Percentiles rank a stretch among this genome's conserved stretches.
phyloP scores from a whole-genome alignment of 768 basidiomycete species.

The Kwoniella sp. region DNA sequence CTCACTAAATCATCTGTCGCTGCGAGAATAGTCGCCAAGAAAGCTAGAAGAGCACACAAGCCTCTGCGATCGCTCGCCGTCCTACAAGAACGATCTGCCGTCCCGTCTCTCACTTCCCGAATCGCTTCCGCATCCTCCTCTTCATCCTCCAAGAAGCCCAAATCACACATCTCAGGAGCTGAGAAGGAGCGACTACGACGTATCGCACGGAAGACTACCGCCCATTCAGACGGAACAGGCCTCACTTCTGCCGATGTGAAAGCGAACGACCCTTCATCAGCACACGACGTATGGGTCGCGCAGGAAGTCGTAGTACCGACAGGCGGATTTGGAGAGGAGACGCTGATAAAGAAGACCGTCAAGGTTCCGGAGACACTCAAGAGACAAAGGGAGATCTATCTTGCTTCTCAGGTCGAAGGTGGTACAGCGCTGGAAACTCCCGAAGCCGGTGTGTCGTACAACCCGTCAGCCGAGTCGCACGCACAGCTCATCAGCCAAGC shows the following conservation, averaged over 20 bases:
- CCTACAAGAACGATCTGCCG: slow-evolving; percentile 79
- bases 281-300: slow-evolving; percentile 15
- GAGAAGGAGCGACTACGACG: slow-evolving; percentile 76
- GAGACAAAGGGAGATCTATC: slow-evolving; percentile 40
- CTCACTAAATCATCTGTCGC: too few relatives aligned
- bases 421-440: slow-evolving; percentile 59
- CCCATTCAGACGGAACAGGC: slow-evolving; percentile 24
- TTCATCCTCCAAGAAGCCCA: slow-evolving; percentile 25
- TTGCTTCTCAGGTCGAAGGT: slow-evolving; percentile 21
- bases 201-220: slow-evolving; percentile 60
- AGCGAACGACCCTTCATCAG: slow-evolving; percentile 1
- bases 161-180: slow-evolving; percentile 61
- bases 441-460: slow-evolving; percentile 84
- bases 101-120: slow-evolving; percentile 74
- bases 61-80: slow-evolving; percentile 68
- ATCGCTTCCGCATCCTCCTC: slow-evolving; percentile 33
- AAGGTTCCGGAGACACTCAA: slow-evolving; percentile 48
- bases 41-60: slow-evolving; percentile 48
- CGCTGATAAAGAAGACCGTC: slow-evolving; percentile 47
- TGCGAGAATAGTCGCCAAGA: slow-evolving; percentile 41
- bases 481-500: slow-evolving; percentile 71
- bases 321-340: slow-evolving; percentile 54
- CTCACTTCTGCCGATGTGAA: slow-evolving; percentile 15
- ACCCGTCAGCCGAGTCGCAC: slow-evolving; percentile 75
- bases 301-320: slow-evolving; percentile 52